Evolutionary conservation across 148 eudicot species (phyloP).

Genomic region (Vaccinium darrowii): DNA sequence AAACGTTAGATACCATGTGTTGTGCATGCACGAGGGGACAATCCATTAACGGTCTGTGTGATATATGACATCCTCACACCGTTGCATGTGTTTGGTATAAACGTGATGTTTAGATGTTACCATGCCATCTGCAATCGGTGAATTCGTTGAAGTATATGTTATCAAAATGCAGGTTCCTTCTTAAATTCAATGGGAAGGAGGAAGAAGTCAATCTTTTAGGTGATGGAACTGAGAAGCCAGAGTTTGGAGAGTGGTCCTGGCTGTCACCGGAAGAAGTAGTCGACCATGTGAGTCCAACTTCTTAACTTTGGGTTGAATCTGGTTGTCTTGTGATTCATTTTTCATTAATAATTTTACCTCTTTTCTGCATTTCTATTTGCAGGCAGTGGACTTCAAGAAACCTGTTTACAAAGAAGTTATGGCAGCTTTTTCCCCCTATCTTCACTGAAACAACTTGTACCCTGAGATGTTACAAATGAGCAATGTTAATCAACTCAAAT

Average conservation of each 20-base stretch:
- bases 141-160: not conserved
- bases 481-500: not conserved
- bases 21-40: not conserved
- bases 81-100: not conserved
- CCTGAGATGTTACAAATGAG: not conserved
- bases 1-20: not conserved
- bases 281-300: conserved; percentile 47
- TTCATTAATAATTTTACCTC: not conserved
- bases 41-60: too few relatives aligned
- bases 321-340: not conserved
- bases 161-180: conserved; percentile 61
- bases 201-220: conserved; percentile 83
- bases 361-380: conserved; percentile 24
- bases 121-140: not conserved
- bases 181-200: conserved; percentile 75
- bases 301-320: not conserved
- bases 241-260: conserved; percentile 96
- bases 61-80: not conserved
- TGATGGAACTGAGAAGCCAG: conserved; percentile 89
- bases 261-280: conserved; percentile 76
- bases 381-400: conserved; percentile 90
- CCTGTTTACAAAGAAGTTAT: conserved; percentile 81
- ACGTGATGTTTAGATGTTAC: not conserved
- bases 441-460: conserved; percentile 30
- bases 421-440: conserved; percentile 66